Conservation (phyloP, 106 monocot species). For the Phalaenopsis aphrodite region DNA sequence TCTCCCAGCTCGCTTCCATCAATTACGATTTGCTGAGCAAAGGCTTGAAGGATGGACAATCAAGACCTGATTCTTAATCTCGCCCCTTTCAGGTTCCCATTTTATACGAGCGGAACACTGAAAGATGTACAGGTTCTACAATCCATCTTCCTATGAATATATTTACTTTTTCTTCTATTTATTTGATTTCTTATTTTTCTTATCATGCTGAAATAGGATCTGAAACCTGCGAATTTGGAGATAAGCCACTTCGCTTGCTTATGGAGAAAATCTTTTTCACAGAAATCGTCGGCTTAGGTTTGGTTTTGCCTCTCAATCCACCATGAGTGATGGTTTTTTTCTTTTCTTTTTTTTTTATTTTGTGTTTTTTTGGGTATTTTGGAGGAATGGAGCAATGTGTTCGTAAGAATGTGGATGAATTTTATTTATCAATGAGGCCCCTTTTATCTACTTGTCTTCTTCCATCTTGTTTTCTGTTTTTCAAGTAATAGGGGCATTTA, state of each 20-base stretch:
- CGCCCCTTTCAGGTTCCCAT: conserved; percentile 3
- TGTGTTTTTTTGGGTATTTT: not conserved
- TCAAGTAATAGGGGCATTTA: too few species aligned
- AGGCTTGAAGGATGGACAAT: conserved; percentile 67
- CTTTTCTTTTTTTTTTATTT: not conserved
- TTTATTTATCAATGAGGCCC: not conserved
- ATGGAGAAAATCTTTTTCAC: not conserved
- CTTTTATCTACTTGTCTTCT: not conserved
- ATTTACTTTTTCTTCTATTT: not conserved
- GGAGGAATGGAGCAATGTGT: not conserved
- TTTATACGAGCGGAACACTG: conserved; percentile 1
- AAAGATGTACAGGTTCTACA: conserved; percentile 32
- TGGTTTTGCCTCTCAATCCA: not conserved
- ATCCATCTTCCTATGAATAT: not conserved
- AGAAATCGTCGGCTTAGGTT: not conserved
- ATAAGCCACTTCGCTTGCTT: not conserved
- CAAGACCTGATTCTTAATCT: conserved; percentile 34
- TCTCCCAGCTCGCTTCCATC: conserved; percentile 93
- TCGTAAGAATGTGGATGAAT: not conserved
- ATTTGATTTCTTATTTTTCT: not conserved
- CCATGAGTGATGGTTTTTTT: not conserved
- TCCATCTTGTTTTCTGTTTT: not conserved
- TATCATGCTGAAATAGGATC: not conserved
- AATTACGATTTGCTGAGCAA: conserved; percentile 89
- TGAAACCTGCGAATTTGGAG: not conserved